Conservation (phyloP, 176 grass and related monocot genomes). For the Triticum urartu region DNA sequence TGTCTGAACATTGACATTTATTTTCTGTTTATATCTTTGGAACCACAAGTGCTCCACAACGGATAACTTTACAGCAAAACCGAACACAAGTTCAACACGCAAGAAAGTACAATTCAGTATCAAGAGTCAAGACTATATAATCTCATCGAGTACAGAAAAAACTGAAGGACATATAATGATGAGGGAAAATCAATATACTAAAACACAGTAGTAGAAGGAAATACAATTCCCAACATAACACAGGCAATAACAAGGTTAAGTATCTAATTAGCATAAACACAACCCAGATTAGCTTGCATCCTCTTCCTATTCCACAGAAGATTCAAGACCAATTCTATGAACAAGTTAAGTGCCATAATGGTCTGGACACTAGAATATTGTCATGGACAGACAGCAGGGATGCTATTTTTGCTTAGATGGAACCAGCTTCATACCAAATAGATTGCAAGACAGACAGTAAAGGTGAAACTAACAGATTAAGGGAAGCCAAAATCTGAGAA, state of each 20-base stretch:
- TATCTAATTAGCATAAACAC: background rate
- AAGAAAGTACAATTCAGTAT: background rate
- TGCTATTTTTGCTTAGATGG: constrained; percentile 1
- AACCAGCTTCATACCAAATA: background rate
- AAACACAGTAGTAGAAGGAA: background rate
- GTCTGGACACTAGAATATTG: background rate
- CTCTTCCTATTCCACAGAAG: background rate
- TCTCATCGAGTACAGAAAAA: background rate
- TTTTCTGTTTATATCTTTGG: background rate
- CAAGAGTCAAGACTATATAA: background rate
- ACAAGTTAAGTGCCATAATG: background rate
- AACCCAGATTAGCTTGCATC: background rate
- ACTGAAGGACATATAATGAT: background rate
- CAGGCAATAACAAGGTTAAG: background rate
- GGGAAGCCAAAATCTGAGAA: constrained; percentile 10
- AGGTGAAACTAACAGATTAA: constrained; percentile 10
- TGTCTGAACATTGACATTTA: background rate
- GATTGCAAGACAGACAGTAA: background rate
- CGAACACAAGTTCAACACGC: background rate
- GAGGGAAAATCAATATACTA: background rate
- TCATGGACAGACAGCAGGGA: background rate
- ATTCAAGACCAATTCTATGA: constrained; percentile 3
- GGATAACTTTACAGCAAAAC: background rate
- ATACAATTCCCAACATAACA: background rate
- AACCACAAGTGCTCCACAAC: background rate